Evolutionary conservation across 495 filamentous ascomycete species (phyloP), one percentile per base, ranked within the genome.

Genomic region (Corynascus novoguineensis): DNA sequence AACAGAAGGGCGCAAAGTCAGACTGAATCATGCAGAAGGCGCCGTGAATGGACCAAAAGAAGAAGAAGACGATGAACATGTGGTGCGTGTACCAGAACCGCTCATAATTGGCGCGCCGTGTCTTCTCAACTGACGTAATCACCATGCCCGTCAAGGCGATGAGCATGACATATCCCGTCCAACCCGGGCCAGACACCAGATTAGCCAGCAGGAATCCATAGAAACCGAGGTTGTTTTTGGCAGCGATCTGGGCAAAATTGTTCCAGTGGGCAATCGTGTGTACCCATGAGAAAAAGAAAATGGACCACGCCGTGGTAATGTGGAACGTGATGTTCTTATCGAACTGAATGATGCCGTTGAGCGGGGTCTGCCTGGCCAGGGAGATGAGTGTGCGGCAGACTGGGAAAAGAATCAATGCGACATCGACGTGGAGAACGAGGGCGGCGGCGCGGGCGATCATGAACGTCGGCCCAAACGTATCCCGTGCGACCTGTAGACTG

Each of bases 301-400:
- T 88, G 21, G 86, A 87, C 85, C 87, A 90, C 4, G 84, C 87
- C 29, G 85, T 84, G 50, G 86, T 81, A 71, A 87, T 88, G 70
- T 90, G 87, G 73, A 90, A 89, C 34, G 85, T 86, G 62, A 89
- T 89, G 68, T 88, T 89, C 72, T 88, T 89, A 69, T 88, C 84
- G 72, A 90, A 87, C 60, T 86, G 86, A 50, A 91, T 83, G 64
- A 90, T 86, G 56, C 86, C 85, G 65, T 88, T 87, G 32, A 90
- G 76, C 40, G 87, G 84, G 14, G 86, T 90, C 65, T 86, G 84
- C 62, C 88, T 76, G 48, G 83, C 80, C 57, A 89, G 77, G 55
- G 86, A 90, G 64, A 89, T 89, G 48, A 90, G 76, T 27, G 86
- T 89, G 50, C 86, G 81, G 73, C 88, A 92, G 53, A 89, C 86